phyloP scores from a whole-genome alignment of 108 stramenopile genomes.

The Cylindrotheca closterium region DNA sequence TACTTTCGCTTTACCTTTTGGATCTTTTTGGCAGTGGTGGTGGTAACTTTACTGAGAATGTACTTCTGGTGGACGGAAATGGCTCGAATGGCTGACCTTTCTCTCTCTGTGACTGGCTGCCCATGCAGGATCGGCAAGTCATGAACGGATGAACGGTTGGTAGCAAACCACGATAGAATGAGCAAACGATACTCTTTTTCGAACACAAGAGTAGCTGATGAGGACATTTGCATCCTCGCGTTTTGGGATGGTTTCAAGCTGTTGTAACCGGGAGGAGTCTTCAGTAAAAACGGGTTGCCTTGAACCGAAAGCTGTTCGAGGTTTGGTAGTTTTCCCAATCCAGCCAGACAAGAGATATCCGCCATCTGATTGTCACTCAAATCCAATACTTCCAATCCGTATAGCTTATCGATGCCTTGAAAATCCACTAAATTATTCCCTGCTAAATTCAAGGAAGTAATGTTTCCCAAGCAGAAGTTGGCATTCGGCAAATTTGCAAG shows the following conservation, averaged over 20 bases:
- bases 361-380: conserved; percentile 69
- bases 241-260: neutral
- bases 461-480: conserved; percentile 53
- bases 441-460: conserved; percentile 60
- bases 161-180: neutral
- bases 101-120: neutral
- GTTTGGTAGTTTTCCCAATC: conserved; percentile 68
- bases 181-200: neutral
- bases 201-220: no score
- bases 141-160: neutral
- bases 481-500: conserved; percentile 39
- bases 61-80: neutral
- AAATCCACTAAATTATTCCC: conserved; percentile 54
- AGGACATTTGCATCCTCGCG: no score
- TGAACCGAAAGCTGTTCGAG: conserved; percentile 49
- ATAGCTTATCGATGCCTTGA: conserved; percentile 67
- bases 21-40: neutral
- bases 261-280: neutral
- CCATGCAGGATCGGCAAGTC: neutral
- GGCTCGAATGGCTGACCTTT: conserved; percentile 8
- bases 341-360: conserved; percentile 49
- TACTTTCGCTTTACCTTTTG: neutral
- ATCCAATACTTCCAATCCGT: conserved; percentile 52
- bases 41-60: neutral
- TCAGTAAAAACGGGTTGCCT: conserved; percentile 53